Percentiles rank a stretch among this genome's conserved stretches.
Conservation (phyloP, 371 early-diverging fungal species). For the Choanephora cucurbitarum region DNA sequence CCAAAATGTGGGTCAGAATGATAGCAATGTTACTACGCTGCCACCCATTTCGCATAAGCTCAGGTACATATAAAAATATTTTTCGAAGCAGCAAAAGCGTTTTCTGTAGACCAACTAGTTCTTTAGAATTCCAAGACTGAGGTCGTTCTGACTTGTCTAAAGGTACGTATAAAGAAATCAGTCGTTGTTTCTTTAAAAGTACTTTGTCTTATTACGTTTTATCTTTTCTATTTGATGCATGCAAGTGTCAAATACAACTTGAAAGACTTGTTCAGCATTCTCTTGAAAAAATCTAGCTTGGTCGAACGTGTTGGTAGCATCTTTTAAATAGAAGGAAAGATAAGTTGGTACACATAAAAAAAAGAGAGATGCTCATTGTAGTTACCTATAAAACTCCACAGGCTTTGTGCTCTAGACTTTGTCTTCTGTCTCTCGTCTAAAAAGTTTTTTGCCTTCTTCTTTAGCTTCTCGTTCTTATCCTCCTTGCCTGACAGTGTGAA, state of each 20-base stretch:
- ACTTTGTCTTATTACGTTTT: slow-evolving; percentile 51
- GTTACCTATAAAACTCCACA: slow-evolving; percentile 74
- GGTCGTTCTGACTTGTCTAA: slow-evolving; percentile 51
- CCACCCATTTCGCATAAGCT: slow-evolving; percentile 76
- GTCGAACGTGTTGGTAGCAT: slow-evolving; percentile 71
- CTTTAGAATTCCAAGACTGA: slow-evolving; percentile 62
- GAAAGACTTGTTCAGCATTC: slow-evolving; percentile 71
- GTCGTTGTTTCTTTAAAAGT: too few relatives aligned
- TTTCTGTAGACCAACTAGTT: slow-evolving; percentile 65
- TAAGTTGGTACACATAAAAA: not conserved
- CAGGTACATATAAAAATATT: slow-evolving; percentile 68
- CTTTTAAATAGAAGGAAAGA: slow-evolving; percentile 34
- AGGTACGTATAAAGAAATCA: too few relatives aligned
- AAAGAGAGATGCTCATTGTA: slow-evolving; percentile 1
- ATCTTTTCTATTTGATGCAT: slow-evolving; percentile 75
- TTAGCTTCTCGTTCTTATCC: slow-evolving; percentile 57
- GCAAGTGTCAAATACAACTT: slow-evolving; percentile 69
- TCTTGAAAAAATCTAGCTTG: slow-evolving; percentile 81
- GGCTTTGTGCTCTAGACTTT: slow-evolving; percentile 68
- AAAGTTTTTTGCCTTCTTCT: slow-evolving; percentile 75
- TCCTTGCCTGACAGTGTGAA: slow-evolving; percentile 44
- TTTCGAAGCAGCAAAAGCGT: slow-evolving; percentile 65
- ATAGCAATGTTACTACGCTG: slow-evolving; percentile 62
- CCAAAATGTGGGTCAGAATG: slow-evolving; percentile 53
- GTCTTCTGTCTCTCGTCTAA: slow-evolving; percentile 77